Base-by-base conservation (phyloP, 192 early-diverging fungal genomes). In the Borealophlyctis nickersoniae region DNA sequence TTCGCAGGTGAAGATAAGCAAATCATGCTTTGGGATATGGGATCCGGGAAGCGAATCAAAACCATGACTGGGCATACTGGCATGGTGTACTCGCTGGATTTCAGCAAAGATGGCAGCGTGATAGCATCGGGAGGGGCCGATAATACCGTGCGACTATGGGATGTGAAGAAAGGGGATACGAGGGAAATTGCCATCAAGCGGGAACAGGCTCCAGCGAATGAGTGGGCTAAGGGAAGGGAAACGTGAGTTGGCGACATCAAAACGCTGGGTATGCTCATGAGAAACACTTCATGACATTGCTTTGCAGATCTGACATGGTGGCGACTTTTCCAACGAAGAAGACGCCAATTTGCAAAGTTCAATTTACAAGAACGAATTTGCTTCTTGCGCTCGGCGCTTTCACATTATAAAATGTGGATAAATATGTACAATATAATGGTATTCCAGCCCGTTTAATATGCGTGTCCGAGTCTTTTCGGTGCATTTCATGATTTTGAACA, bases 1-100 rank as follows among this genome's bases (percentile, higher is more conserved):
- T 59, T 33, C 22, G 19, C 50, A 88, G 89, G 90, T n/a, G 90
- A 89, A n/a, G 91, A 92, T 58, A 70, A 82, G 33, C 73, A 79
- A 0, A 82, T 99, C 65, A 86, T 78, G 60, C 71, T 99, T 23
- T 98, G 97, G 95, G 97, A 99, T 72, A 72, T 99, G 16, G 88
- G 87, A 4, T 87, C 84, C 0, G 95, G 94, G 13, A 86, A 82
- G 45, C 72, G 83, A 32, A 83, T 99, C 70, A 92, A 94, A 61
- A 83, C 80, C 36, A 73, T 99, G 81, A 76, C 77, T 5, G 97
- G 93, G 0, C 96, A 99, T 70, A 85, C 88, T 27, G 87, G 85
- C 19, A 70, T 86, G 1, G 79, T 99, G 14, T 91, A 96, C 65
- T 87, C 89, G 14, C 81, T 98, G 19, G 83, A 81, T 2, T 98